Evolutionary conservation across 768 basidiomycete genomes (phyloP), one percentile per base, ranked within the genome.

Genomic region (Tylopilus intermedius): DNA sequence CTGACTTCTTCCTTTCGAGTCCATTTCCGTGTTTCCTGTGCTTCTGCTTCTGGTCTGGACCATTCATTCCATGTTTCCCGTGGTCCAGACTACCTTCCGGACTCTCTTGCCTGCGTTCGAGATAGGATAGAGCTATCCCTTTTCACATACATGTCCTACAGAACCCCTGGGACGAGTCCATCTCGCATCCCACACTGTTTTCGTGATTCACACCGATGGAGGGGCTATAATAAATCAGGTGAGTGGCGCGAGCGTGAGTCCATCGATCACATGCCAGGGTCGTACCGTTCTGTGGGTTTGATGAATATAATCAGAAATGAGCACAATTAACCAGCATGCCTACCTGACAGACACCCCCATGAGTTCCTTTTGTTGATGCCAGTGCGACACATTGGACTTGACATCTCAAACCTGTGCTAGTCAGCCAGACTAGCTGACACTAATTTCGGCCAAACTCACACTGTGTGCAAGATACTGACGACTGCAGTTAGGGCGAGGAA

Each of bases 311-410:
- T 70, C 49, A 63, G 55, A 49, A 44, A 29, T 55, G 42, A 53
- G 24, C 29, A 33, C 45, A 46, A 62, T 51, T 49, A 37, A 22
- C 45, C 33, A 13, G 50, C 21, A 55, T 57, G 51, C 79, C 63
- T 58, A 89, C 88, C 94, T 83, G 58, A 99, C 80, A 48, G 93
- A 95, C 13, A 99, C 94, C 11, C 96, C 96, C 54, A 89, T 87
- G 70, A 98, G 82, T 67, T 98, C 94, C 61, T 94, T 86, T 74
- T 84, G 94, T 64, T 93, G 84, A 38, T 93, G 78, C 94, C 94
- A 97, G 67, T 98, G 95, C 27, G 87, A 83, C 40, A 98, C 90
- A 63, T 98, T 95, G 26, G 83, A 87, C 65, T 89, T 90, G 81
- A 98, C 82, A 96, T 89, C 73, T 95, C 93, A 66, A 96, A 95